phyloP scores from a whole-genome alignment of 768 basidiomycete species.

The Termitomyces sp. region DNA sequence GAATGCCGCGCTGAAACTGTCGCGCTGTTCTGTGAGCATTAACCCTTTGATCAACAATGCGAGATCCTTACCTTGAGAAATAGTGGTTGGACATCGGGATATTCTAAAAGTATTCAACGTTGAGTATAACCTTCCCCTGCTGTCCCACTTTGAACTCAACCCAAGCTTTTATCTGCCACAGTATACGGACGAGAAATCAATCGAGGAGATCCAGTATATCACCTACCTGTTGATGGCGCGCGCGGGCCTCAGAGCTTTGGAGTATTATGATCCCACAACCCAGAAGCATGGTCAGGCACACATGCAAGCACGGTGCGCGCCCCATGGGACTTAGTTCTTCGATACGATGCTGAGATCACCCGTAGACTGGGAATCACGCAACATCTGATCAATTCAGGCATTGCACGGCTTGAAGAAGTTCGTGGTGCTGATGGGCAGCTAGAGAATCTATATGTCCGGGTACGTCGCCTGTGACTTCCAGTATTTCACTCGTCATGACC shows the following conservation, averaged over 20 bases:
- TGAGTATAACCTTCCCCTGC: conserved; percentile 17
- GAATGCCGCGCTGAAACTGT: conserved; percentile 92
- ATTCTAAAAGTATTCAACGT: conserved; percentile 82
- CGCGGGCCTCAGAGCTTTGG: conserved; percentile 70
- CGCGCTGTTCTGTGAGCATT: conserved; percentile 64
- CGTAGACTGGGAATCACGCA: conserved; percentile 76
- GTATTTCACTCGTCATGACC: background rate
- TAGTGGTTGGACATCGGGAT: conserved; percentile 69
- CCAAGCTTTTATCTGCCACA: conserved; percentile 19
- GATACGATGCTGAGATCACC: background rate
- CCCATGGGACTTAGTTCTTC: background rate
- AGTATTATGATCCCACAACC: conserved; percentile 77
- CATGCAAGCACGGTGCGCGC: conserved; percentile 78
- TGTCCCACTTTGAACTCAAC: background rate
- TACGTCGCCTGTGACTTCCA: conserved; percentile 24
- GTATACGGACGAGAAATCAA: conserved; percentile 63
- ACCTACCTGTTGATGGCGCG: conserved; percentile 87
- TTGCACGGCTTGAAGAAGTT: conserved; percentile 67
- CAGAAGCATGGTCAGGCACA: conserved; percentile 86
- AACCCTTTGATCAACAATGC: background rate
- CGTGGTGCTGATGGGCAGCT: conserved; percentile 52
- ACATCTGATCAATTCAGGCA: conserved; percentile 64
- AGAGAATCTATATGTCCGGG: conserved; percentile 65
- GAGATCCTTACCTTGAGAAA: background rate
- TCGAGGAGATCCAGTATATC: conserved; percentile 76